A percentile compares a stretch with the other conserved stretches of the same genome.
Evolutionary conservation across 768 basidiomycete genomes (phyloP).

Genomic region (Russula brevipes): DNA sequence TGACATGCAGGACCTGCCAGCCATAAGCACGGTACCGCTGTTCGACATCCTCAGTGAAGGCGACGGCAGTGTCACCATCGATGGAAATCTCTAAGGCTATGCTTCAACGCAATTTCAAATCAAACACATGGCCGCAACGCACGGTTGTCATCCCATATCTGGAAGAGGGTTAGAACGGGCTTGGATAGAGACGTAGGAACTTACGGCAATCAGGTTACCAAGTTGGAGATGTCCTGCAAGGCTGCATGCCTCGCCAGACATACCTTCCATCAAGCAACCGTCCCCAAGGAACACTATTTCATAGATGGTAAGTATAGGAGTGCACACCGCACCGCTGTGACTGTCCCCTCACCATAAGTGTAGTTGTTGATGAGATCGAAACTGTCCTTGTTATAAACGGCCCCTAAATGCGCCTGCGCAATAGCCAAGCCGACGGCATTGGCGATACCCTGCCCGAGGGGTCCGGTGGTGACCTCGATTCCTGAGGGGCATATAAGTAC

Average conservation of each 20-base stretch:
- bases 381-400: conserved; percentile 83
- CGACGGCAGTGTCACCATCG: conserved; percentile 85
- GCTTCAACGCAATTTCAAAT: conserved; percentile 16
- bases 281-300: conserved; percentile 83
- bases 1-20: conserved; percentile 87
- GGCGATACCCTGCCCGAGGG: conserved; percentile 90
- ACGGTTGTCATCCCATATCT: conserved; percentile 98
- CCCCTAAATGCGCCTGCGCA: conserved; percentile 84
- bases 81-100: conserved; percentile 77
- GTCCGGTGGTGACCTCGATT: conserved; percentile 91
- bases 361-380: conserved; percentile 81
- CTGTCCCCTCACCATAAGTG: conserved; percentile 66
- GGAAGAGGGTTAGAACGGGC: conserved; percentile 21
- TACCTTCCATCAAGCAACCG: conserved; percentile 96
- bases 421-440: conserved; percentile 93
- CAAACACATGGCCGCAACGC: conserved; percentile 31
- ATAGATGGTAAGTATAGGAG: conserved; percentile 9
- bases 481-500: conserved; percentile 35
- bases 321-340: conserved; percentile 4
- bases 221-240: conserved; percentile 92
- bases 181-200: conserved; percentile 32
- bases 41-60: conserved; percentile 92
- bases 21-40: conserved; percentile 87
- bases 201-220: conserved; percentile 85
- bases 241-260: conserved; percentile 87